phyloP scores from a whole-genome alignment of 1,284 basidiomycete genomes.

The Meira miltonrushii region DNA sequence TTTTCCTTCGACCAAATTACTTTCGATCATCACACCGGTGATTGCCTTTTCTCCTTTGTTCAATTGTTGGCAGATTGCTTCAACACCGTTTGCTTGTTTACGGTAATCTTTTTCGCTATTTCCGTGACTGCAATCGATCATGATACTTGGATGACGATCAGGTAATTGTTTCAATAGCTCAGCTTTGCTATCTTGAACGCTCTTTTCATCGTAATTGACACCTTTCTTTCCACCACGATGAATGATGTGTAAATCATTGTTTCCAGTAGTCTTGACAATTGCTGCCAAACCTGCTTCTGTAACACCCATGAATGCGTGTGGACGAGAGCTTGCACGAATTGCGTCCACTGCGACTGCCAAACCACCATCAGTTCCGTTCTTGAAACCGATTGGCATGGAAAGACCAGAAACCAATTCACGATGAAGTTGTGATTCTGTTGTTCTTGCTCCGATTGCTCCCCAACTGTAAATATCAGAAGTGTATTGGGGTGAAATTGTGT shows the following conservation, averaged over 20 bases:
- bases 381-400: slow-evolving; percentile 68
- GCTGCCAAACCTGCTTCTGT: slow-evolving; percentile 65
- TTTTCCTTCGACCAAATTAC: slow-evolving; percentile 68
- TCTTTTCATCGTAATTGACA: slow-evolving; percentile 61
- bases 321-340: slow-evolving; percentile 43
- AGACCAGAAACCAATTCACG: slow-evolving; percentile 52
- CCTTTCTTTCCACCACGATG: slow-evolving; percentile 50
- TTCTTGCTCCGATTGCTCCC: slow-evolving; percentile 96
- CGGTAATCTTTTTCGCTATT: slow-evolving; percentile 52
- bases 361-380: slow-evolving; percentile 94
- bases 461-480: slow-evolving; percentile 72
- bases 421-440: slow-evolving; percentile 62
- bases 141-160: slow-evolving; percentile 43
- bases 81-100: slow-evolving; percentile 59
- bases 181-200: slow-evolving; percentile 73
- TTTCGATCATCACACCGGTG: slow-evolving; percentile 95
- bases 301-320: slow-evolving; percentile 52
- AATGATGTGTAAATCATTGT: slow-evolving; percentile 56
- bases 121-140: slow-evolving; percentile 52
- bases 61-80: slow-evolving; percentile 70
- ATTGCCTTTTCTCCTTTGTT: slow-evolving; percentile 70
- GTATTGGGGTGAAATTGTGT: slow-evolving; percentile 58
- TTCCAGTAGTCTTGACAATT: slow-evolving; percentile 91
- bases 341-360: slow-evolving; percentile 51
- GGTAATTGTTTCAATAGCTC: slow-evolving; percentile 57